These are phyloP conservation scores for Stemphylium beticola DNA, from an alignment of 2,329 filamentous ascomycete genomes.

Conservation along the genomic window DNA sequence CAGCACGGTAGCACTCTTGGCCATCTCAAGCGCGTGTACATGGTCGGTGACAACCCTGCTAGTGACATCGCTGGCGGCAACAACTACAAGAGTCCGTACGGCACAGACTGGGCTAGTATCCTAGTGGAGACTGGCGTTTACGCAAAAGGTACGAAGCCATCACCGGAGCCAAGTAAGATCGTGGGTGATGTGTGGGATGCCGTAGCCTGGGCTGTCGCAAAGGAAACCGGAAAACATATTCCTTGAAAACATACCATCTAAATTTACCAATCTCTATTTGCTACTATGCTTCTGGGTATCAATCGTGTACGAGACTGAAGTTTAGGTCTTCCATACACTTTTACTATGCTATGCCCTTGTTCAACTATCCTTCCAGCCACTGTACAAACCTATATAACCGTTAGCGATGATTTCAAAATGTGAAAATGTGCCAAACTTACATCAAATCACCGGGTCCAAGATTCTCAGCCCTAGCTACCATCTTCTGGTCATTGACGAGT, in stretches of 20 bases:
- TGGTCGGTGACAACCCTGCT: constrained; percentile 79
- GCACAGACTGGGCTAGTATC: constrained; percentile 78
- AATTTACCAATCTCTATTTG: not conserved
- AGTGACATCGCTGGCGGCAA: constrained; percentile 92
- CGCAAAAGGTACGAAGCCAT: constrained; percentile 60
- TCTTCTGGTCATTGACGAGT: constrained; percentile 56
- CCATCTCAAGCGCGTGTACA: constrained; percentile 79
- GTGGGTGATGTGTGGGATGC: constrained; percentile 78
- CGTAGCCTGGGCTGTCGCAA: constrained; percentile 74
- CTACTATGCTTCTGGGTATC: not conserved
- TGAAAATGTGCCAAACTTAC: constrained; percentile 1
- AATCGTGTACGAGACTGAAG: not conserved
- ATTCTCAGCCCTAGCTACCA: constrained; percentile 42
- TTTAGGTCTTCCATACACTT: not conserved
- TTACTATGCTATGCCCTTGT: not conserved
- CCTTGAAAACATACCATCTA: constrained; percentile 4
- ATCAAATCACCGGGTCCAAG: constrained; percentile 36
- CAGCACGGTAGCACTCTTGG: constrained; percentile 30
- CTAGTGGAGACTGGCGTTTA: constrained; percentile 84
- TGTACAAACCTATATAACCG: constrained; percentile 5
- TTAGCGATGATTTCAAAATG: not conserved
- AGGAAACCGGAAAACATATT: constrained; percentile 55
- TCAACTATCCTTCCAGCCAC: constrained; percentile 5
- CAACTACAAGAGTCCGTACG: constrained; percentile 68
- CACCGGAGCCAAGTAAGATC: constrained; percentile 67